Base-by-base conservation (phyloP, 192 early-diverging fungal genomes). In the Linderina pennispora region DNA sequence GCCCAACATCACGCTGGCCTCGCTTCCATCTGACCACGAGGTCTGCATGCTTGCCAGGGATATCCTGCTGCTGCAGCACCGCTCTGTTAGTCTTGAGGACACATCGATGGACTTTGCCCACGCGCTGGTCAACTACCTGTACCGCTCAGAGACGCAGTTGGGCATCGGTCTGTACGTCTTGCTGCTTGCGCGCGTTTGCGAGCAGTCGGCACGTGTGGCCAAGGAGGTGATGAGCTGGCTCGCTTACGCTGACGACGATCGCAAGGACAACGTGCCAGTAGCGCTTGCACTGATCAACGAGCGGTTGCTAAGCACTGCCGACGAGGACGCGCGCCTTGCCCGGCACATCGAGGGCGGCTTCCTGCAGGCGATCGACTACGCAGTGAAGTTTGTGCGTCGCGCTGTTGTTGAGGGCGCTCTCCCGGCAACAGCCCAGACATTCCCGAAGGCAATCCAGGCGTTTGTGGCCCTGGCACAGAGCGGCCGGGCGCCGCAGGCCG, bases 191-290 rank as follows among this genome's bases (percentile, higher is more conserved):
- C 77, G 83, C 8, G 69, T 99, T 23, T 94, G 91, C 50, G 90
- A 92, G 36, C 59, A 83, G 36, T 94, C 97, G 0, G 76, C 75
- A 37, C 80, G 80, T 23, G 83, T 90, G 7, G 79, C 76, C 13
- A 84, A 85, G 43, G 91, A 97, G 58, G 87, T 97, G 20, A 86
- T 80, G 9, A 79, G 80, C 23, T 99, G 97, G 97, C 62, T 99
- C 15, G 76, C 92, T 18, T 94, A 90, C 69, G 82, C 87, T 2
- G 90, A 94, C 44, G 97, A 99, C 53, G 95, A 95, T 64, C 88
- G 92, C 53, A 92, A 96, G 60, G 87, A 83, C 52, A 91, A 90
- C 47, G 89, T 95, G 2, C 77, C 84, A 8, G 88, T 88, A 0
- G 88, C 90, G 1, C 64, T 88, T 15, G 80, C 85, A 7, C 73